Base-by-base conservation (phyloP, 2,329 filamentous ascomycete species). In the Sordariomycetes sp. region DNA sequence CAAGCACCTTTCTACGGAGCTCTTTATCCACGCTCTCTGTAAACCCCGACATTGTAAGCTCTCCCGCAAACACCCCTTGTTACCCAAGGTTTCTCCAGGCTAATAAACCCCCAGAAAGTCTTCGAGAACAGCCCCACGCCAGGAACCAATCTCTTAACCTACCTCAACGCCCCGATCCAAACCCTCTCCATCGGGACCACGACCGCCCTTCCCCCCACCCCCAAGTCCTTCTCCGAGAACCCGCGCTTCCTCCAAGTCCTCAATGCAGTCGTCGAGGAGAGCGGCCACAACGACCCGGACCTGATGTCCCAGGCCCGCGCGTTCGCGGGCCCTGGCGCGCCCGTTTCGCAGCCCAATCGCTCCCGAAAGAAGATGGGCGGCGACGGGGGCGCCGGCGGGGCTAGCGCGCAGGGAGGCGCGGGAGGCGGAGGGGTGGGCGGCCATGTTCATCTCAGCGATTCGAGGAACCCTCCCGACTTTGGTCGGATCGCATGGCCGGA, bases 401-500 rank as follows among this genome's bases (percentile, higher is more conserved):
- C 80, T 52, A 82, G 79, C 64, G 74, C 71, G n/a, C 81, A 85
- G 65, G 82, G 82, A n/a, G 82, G 81, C 22, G 78, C 80, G 1
- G 82, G 82, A 1, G 81, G 82, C 11, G 81, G 72, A 1, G 82
- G 82, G 1, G 72, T 78, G 24, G 82, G 84, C 24, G 83, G 85
- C 1, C 81, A 81, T 71, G 76, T 88, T 20, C 85, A 88, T 68
- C 73, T 88, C 5, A 85, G 82, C 58, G 85, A 88, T 66, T 65
- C 73, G 57, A 73, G 85, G 57, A 86, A 85, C 56, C 82, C 83
- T 2, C 84, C 83, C 0, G 84, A 86, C 64, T 88, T 78, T 74
- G 85, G 85, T 18, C 71, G 85, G 57, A 87, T 88, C 66, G 83
- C 85, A 2, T 87, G 81, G 76, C 84, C 85, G 1, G 85, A 88